phyloP scores from a whole-genome alignment of 2,329 filamentous ascomycete genomes.

The Colletotrichum sansevieriae region DNA sequence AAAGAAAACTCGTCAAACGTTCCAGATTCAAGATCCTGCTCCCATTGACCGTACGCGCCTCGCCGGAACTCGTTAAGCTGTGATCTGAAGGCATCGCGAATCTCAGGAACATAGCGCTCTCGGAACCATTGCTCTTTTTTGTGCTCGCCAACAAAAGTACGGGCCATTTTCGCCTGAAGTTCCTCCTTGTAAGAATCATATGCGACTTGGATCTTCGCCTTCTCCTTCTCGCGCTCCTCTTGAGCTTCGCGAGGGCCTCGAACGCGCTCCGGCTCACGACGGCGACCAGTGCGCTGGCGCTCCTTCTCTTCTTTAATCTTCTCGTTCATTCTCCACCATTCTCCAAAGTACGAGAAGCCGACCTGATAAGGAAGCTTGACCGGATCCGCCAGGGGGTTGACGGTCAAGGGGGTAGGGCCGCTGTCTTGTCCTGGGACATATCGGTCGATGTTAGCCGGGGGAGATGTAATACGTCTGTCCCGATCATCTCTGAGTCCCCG shows the following conservation, averaged over 20 bases:
- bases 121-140: conserved; percentile 98
- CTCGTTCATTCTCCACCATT: conserved; percentile 88
- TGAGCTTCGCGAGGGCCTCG: conserved; percentile 74
- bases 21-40: conserved; percentile 85
- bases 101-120: conserved; percentile 90
- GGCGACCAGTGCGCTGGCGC: conserved; percentile 75
- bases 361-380: conserved; percentile 82
- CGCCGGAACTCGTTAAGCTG: conserved; percentile 86
- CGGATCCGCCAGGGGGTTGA: conserved; percentile 80
- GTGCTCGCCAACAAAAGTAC: conserved; percentile 90
- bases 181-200: conserved; percentile 78
- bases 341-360: conserved; percentile 86
- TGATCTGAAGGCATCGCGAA: conserved; percentile 79
- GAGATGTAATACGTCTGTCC: conserved; percentile 68
- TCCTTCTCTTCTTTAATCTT: conserved; percentile 87
- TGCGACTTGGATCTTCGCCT: conserved; percentile 79
- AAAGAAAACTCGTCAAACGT: conserved; percentile 95
- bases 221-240: conserved; percentile 84
- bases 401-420: conserved; percentile 57
- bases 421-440: conserved; percentile 83
- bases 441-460: conserved; percentile 82
- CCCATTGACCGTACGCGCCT: conserved; percentile 86
- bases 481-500: conserved; percentile 52
- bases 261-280: conserved; percentile 73
- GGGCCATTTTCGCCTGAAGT: conserved; percentile 82